Percentiles rank a stretch among this genome's conserved stretches.
phyloP scores from a whole-genome alignment of 2,329 filamentous ascomycete species.

The Colletotrichum cordylinicola region DNA sequence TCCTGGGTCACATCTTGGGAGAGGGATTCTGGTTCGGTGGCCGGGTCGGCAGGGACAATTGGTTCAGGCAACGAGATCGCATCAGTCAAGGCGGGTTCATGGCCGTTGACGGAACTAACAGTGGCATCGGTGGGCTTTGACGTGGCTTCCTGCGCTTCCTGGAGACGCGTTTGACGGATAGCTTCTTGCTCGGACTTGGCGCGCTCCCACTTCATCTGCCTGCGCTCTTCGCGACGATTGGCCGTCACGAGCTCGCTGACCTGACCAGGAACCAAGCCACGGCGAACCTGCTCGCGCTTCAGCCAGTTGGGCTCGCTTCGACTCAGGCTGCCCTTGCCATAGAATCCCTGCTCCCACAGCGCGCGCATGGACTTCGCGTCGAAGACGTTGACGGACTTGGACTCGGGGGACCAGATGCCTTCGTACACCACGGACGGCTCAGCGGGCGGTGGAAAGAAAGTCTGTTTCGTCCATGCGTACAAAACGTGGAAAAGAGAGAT shows the following conservation, averaged over 20 bases:
- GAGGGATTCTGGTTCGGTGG: neutral
- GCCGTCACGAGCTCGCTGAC: constrained; percentile 86
- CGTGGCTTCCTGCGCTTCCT: constrained; percentile 44
- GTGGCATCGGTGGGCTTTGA: neutral
- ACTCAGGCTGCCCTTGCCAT: constrained; percentile 91
- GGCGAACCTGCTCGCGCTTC: constrained; percentile 77
- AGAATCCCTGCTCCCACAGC: constrained; percentile 97
- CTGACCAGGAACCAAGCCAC: constrained; percentile 65
- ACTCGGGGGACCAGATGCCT: constrained; percentile 82
- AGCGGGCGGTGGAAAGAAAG: constrained; percentile 69
- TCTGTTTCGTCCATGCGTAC: constrained; percentile 77
- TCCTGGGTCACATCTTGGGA: neutral
- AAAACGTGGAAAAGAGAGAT: constrained; percentile 83
- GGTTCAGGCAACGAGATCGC: constrained; percentile 4
- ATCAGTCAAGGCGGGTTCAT: neutral
- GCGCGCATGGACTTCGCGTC: constrained; percentile 78
- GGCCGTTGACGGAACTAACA: neutral
- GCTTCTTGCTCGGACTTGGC: constrained; percentile 87
- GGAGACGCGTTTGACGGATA: constrained; percentile 70
- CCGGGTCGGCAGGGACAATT: neutral
- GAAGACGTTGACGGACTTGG: constrained; percentile 83
- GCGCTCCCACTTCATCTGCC: constrained; percentile 86
- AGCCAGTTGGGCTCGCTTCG: constrained; percentile 96
- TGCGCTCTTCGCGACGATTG: constrained; percentile 79
- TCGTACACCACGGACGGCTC: constrained; percentile 71